phyloP scores from a whole-genome alignment of 768 basidiomycete genomes.

The Xerocomus spinulosus region DNA sequence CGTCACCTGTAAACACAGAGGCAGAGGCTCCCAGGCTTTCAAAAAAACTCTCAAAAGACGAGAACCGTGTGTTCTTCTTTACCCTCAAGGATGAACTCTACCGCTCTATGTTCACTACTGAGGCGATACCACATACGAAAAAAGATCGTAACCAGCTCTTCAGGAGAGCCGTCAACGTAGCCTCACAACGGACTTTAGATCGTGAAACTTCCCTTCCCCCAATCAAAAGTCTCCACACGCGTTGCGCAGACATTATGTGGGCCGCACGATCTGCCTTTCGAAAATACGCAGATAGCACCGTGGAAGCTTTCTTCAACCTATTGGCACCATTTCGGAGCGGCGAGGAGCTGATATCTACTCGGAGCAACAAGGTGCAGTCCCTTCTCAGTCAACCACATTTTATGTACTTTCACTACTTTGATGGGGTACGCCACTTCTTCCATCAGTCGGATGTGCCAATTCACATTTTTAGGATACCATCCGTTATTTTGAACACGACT shows the following conservation, averaged over 20 bases:
- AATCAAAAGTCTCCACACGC: background rate
- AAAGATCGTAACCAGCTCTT: background rate
- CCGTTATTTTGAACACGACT: background rate
- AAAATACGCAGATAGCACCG: background rate
- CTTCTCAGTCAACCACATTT: background rate
- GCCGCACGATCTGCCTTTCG: background rate
- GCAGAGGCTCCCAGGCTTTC: background rate
- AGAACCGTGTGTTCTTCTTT: background rate
- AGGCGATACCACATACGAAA: background rate
- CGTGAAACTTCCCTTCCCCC: background rate
- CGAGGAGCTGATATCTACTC: background rate
- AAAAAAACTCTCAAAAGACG: background rate
- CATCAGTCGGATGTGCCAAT: background rate
- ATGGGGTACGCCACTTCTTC: background rate
- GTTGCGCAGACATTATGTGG: background rate
- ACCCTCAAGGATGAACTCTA: background rate
- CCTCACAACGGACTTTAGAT: background rate
- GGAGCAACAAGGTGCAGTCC: background rate
- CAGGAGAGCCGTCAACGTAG: background rate
- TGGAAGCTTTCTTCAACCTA: background rate
- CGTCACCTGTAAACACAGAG: background rate
- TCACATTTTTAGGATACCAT: background rate
- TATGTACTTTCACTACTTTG: background rate
- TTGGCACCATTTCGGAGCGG: background rate
- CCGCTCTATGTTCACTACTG: background rate